Conservation (phyloP, 352 stramenopile species). For the Globisporangium camurandrum region DNA sequence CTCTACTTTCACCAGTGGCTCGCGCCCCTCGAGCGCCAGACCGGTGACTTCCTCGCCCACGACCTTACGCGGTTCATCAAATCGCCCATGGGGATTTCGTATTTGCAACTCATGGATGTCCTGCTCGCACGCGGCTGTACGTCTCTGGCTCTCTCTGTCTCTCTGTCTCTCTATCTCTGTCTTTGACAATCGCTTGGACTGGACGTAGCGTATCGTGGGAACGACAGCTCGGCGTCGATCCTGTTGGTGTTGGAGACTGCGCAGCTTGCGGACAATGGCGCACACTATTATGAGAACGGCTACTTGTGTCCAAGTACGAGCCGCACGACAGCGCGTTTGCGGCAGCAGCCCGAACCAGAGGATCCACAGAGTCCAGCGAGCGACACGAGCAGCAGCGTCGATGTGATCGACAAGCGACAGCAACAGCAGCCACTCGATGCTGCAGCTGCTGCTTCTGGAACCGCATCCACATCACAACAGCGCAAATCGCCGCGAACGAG, state of each 20-base stretch:
- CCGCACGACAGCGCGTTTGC: conserved; percentile 4
- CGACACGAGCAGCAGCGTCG: neutral
- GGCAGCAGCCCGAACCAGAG: conserved; percentile 11
- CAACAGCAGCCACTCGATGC: conserved; percentile 12
- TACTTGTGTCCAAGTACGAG: conserved; percentile 58
- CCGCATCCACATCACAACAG: neutral
- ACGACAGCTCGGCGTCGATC: conserved; percentile 39
- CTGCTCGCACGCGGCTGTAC: conserved; percentile 59
- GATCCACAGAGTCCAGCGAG: conserved; percentile 4
- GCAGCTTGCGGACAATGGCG: conserved; percentile 64
- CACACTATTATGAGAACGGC: conserved; percentile 67
- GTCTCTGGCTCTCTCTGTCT: conserved; percentile 6
- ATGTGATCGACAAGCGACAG: conserved; percentile 14
- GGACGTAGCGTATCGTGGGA: conserved; percentile 31
- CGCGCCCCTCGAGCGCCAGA: conserved; percentile 55
- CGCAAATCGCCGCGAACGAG: conserved; percentile 10
- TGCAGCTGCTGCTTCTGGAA: conserved; percentile 11
- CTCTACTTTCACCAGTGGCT: conserved; percentile 81
- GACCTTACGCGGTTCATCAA: conserved; percentile 69
- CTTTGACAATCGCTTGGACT: neutral
- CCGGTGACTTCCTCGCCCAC: conserved; percentile 47
- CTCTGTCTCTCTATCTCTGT: neutral
- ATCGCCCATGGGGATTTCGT: conserved; percentile 70
- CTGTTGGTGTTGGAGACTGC: conserved; percentile 78
- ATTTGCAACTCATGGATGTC: conserved; percentile 77